Base-by-base conservation (phyloP, 345 rosid species). In the Eucalyptus curtisii region DNA sequence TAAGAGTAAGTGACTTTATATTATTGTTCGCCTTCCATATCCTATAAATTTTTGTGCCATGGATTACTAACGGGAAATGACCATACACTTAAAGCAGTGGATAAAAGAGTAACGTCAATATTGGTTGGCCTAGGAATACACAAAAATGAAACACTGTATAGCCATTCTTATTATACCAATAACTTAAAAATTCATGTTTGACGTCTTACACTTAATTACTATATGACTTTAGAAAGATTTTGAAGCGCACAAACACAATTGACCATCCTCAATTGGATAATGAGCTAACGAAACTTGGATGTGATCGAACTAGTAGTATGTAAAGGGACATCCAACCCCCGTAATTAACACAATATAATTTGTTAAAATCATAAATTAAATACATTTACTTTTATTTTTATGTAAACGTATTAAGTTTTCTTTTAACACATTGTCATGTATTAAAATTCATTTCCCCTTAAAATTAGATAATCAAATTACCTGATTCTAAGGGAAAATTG, bases 161-260 rank as follows among this genome's bases (percentile, higher is more conserved):
- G 61, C 13, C 27, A 22, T 55, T 55, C 27, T 55, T 55, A 52
- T 9, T 55, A 55, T 55, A 55, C 27, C 61, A 12, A 52, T 9
- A 55, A 55, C 25, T 0, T 55, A 0, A 22, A 22, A 55, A 55
- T 22, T 55, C 12, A 22, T 55, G 61, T 4, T 55, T 20, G 61
- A 55, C 12, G 30, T 55, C 61, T 55, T 55, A 55, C 27, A 55
- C 61, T 55, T 55, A 24, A 55, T 55, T 55, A 9, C 61, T 22
- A 55, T 2, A 22, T 55, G 27, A 55, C 12, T 8, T 55, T 9
- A 55, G 25, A 20, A 55, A 55, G 27, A 55, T 55, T 55, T 55
- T 55, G 27, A 55, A 5, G 53, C 19, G 19, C 52, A 13, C 61
- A 16, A 52, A 52, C 55, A 52, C 24, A 55, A 55, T 55, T 55